Conservation (phyloP, 2,329 filamentous ascomycete species). For the Pseudogymnoascus sp. region DNA sequence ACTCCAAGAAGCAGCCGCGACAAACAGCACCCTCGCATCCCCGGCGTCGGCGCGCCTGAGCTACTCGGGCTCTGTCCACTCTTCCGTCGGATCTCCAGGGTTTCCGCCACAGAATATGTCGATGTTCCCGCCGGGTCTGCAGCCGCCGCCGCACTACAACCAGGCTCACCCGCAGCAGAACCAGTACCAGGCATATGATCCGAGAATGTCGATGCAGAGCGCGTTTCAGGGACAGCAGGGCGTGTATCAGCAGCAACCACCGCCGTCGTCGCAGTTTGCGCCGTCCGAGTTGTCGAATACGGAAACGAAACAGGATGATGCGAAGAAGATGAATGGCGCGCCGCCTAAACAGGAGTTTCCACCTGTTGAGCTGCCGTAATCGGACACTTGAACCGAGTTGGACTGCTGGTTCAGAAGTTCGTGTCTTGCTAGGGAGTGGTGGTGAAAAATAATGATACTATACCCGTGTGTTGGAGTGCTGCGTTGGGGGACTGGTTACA, state of each 20-base stretch:
- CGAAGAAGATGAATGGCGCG: background rate
- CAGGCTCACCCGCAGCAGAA: background rate
- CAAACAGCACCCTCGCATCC: slow-evolving; percentile 19
- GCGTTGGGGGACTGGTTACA: background rate
- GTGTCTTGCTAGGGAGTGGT: background rate
- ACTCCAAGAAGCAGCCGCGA: slow-evolving; percentile 22
- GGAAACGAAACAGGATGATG: background rate
- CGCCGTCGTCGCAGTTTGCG: background rate
- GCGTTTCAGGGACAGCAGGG: background rate
- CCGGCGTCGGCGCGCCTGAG: background rate
- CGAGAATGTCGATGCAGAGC: background rate
- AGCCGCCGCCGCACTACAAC: background rate
- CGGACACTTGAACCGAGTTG: background rate
- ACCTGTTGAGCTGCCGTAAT: background rate
- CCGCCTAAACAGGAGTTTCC: background rate
- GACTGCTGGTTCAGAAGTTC: background rate
- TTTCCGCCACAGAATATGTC: background rate
- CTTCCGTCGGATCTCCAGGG: background rate
- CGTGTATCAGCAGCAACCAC: background rate
- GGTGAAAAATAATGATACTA: background rate
- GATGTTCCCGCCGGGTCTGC: background rate
- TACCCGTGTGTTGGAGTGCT: background rate
- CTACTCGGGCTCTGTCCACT: background rate
- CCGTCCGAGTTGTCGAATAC: background rate
- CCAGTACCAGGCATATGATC: background rate